phyloP scores from a whole-genome alignment of 2,329 filamentous ascomycete genomes.

The Aspergillus pseudoterreus region DNA sequence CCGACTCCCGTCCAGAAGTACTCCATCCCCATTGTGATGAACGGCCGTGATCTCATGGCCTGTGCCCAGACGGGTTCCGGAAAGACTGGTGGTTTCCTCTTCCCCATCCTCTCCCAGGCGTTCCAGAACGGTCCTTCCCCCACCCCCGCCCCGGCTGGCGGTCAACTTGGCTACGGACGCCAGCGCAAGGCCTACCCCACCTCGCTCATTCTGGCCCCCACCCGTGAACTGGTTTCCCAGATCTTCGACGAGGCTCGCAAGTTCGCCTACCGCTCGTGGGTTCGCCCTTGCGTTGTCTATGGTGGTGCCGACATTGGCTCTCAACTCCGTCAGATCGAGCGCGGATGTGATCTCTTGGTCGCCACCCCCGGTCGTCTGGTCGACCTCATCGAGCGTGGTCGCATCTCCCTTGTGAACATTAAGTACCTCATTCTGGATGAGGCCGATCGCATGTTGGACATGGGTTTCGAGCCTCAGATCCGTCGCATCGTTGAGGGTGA shows the following conservation, averaged over 20 bases:
- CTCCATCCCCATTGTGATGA: conserved; percentile 98
- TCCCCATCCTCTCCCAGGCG: conserved; percentile 97
- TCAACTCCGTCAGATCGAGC: conserved; percentile 97
- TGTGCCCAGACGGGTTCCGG: conserved; percentile 99
- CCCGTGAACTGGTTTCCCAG: conserved; percentile 96
- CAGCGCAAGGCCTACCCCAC: conserved; percentile 98
- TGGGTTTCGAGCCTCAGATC: conserved; percentile 99
- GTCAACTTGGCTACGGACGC: conserved; percentile 70
- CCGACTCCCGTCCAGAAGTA: conserved; percentile 99
- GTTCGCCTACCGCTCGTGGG: conserved; percentile 98
- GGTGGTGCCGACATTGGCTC: conserved; percentile 98
- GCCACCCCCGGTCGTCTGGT: conserved; percentile 96
- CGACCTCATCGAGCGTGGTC: conserved; percentile 96
- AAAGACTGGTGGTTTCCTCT: conserved; percentile 99
- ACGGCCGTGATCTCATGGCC: conserved; percentile 96
- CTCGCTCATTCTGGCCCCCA: conserved; percentile 90
- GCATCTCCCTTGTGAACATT: conserved; percentile 96
- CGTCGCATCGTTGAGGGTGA: conserved; percentile 97
- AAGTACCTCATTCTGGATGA: conserved; percentile 99
- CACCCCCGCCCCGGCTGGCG: conserved; percentile 59
- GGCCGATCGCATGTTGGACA: conserved; percentile 99
- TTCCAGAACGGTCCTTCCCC: conserved; percentile 82
- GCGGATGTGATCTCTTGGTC: conserved; percentile 92
- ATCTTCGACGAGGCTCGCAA: conserved; percentile 98
- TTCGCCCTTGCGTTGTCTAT: conserved; percentile 96